Evolutionary conservation across 2,329 filamentous ascomycete genomes (phyloP).

Genomic region (Sclerotinia glacialis): DNA sequence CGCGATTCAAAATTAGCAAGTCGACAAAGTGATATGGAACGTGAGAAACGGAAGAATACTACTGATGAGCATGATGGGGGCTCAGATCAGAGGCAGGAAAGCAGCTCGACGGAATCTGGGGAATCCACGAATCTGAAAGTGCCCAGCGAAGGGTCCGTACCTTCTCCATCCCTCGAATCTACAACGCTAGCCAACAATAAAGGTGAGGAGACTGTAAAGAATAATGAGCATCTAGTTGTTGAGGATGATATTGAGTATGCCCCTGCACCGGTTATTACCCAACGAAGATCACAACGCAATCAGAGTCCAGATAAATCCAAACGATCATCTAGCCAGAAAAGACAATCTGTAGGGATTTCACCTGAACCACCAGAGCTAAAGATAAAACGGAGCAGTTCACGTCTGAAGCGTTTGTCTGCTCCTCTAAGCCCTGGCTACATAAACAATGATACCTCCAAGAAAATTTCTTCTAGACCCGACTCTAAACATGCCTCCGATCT

Average conservation of each 20-base stretch:
- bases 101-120: constrained; percentile 35
- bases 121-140: constrained; percentile 35
- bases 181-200: constrained; percentile 31
- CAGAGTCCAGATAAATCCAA: constrained; percentile 43
- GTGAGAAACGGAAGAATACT: constrained; percentile 38
- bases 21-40: constrained; percentile 44
- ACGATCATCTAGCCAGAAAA: constrained; percentile 37
- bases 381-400: constrained; percentile 55
- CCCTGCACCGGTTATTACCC: constrained; percentile 66
- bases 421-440: constrained; percentile 41
- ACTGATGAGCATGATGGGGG: constrained; percentile 29
- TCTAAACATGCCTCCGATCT: constrained; percentile 35
- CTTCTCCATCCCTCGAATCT: constrained; percentile 35
- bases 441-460: constrained; percentile 40
- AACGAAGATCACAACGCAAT: constrained; percentile 47
- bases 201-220: constrained; percentile 28
- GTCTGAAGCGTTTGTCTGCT: constrained; percentile 57
- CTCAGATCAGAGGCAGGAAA: constrained; percentile 25
- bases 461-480: constrained; percentile 42
- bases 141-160: constrained; percentile 36
- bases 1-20: constrained; percentile 52
- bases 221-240: constrained; percentile 24
- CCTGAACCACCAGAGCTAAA: constrained; percentile 48
- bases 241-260: constrained; percentile 57
- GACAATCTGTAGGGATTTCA: constrained; percentile 49